Conservation (phyloP, 495 filamentous ascomycete species). For the Hyaloscypha finlandica region DNA sequence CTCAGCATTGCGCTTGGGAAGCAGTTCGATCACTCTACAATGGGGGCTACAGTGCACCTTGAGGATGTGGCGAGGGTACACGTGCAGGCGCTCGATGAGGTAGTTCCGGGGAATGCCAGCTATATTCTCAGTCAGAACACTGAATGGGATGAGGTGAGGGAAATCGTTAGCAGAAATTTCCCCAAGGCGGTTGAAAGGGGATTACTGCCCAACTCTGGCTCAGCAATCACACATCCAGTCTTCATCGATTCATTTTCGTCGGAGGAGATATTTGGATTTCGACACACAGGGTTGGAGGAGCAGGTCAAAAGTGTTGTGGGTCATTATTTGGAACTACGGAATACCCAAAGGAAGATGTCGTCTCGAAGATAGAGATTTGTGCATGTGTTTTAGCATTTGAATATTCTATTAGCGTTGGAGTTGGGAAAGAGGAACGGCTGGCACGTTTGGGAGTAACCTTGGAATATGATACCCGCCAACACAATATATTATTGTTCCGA, state of each 20-base stretch:
- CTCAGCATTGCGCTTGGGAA: constrained; percentile 29
- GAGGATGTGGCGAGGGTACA: constrained; percentile 47
- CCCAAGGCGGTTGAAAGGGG: constrained; percentile 40
- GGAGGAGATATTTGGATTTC: constrained; percentile 8
- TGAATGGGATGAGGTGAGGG: constrained; percentile 44
- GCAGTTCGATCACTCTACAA: constrained; percentile 22
- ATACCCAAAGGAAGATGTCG: background rate
- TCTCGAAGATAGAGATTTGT: background rate
- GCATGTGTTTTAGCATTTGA: background rate
- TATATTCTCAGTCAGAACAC: constrained; percentile 33
- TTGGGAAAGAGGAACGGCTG: background rate
- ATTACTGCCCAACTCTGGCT: constrained; percentile 40
- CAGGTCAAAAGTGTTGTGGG: constrained; percentile 13
- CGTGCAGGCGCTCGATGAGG: constrained; percentile 39
- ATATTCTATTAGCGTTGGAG: background rate
- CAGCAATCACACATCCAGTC: background rate
- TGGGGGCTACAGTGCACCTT: constrained; percentile 40
- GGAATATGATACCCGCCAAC: background rate
- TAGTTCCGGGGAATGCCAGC: constrained; percentile 36
- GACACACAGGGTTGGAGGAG: background rate
- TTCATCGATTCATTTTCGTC: constrained; percentile 2
- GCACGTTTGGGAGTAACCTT: background rate
- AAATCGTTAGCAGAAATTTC: constrained; percentile 40
- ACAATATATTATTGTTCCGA: background rate
- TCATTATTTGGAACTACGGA: constrained; percentile 4